Evolutionary conservation across 495 filamentous ascomycete species (phyloP).

Genomic region (Aspergillus indologenus): DNA sequence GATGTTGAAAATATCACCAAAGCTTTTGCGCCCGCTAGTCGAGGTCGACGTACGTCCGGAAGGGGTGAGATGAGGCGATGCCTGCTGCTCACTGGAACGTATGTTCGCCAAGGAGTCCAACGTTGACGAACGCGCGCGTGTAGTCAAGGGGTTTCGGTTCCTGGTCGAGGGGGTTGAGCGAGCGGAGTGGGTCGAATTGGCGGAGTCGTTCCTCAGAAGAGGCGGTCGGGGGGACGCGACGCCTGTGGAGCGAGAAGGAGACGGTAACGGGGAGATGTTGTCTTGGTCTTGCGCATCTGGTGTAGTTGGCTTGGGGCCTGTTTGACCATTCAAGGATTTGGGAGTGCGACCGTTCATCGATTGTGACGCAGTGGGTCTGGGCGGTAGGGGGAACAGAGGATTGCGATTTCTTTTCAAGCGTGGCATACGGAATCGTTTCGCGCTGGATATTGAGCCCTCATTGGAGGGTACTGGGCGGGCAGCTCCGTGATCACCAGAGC

Average conservation of each 20-base stretch:
- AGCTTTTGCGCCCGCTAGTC: constrained; percentile 79
- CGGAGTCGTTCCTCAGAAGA: constrained; percentile 59
- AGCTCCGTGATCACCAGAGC: constrained; percentile 69
- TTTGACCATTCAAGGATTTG: constrained; percentile 24
- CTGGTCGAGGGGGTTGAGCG: constrained; percentile 65
- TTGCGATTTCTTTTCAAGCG: constrained; percentile 78
- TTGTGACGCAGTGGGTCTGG: constrained; percentile 48
- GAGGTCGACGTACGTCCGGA: constrained; percentile 74
- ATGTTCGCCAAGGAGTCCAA: constrained; percentile 66
- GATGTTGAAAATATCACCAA: constrained; percentile 81
- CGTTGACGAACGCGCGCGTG: constrained; percentile 79
- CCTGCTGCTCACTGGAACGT: constrained; percentile 55
- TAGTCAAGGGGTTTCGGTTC: constrained; percentile 19
- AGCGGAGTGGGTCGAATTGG: constrained; percentile 64
- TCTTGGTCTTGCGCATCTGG: constrained; percentile 36
- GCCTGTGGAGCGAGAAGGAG: constrained; percentile 52
- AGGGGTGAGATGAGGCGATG: constrained; percentile 56
- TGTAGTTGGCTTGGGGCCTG: constrained; percentile 24
- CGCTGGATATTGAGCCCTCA: constrained; percentile 47
- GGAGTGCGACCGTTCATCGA: constrained; percentile 25
- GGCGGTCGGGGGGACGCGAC: constrained; percentile 38
- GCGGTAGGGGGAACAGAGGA: constrained; percentile 83
- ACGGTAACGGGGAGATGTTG: constrained; percentile 51
- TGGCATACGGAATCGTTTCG: constrained; percentile 75
- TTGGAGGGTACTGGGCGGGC: constrained; percentile 33